Evolutionary conservation across 2,329 filamentous ascomycete genomes (phyloP).

Genomic region (Didymella pinodella): DNA sequence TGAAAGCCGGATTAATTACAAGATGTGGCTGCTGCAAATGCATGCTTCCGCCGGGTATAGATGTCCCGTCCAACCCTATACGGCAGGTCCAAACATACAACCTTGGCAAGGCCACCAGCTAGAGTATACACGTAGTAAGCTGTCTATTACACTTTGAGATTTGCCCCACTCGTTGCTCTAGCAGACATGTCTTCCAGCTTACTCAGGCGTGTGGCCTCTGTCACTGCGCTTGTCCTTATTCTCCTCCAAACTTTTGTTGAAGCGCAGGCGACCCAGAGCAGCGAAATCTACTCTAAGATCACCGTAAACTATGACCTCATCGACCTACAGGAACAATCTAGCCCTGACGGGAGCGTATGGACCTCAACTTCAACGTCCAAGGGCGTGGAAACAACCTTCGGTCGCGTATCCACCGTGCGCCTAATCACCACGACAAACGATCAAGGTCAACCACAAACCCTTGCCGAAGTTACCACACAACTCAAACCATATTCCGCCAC

Average conservation of each 20-base stretch:
- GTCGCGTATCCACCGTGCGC: not conserved
- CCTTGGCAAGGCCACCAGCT: not conserved
- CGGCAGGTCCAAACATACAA: not conserved
- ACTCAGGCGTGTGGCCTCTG: not conserved
- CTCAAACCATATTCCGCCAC: not conserved
- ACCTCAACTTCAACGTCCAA: not conserved
- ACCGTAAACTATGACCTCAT: not conserved
- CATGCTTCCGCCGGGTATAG: not conserved
- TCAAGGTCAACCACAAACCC: not conserved
- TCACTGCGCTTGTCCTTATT: not conserved
- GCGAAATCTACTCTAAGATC: not conserved
- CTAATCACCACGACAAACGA: not conserved
- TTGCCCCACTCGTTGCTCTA: not conserved
- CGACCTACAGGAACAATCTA: not conserved
- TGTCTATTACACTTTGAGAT: not conserved
- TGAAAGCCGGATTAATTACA: not conserved
- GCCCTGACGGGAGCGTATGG: not conserved
- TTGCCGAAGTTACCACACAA: not conserved
- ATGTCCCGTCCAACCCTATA: not conserved
- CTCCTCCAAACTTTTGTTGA: not conserved
- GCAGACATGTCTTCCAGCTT: not conserved
- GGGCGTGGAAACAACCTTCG: not conserved
- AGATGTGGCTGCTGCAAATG: not conserved
- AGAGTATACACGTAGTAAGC: not conserved
- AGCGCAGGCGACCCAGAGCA: not conserved